phyloP scores from a whole-genome alignment of 768 basidiomycete genomes.

The Agrocybe praecox region DNA sequence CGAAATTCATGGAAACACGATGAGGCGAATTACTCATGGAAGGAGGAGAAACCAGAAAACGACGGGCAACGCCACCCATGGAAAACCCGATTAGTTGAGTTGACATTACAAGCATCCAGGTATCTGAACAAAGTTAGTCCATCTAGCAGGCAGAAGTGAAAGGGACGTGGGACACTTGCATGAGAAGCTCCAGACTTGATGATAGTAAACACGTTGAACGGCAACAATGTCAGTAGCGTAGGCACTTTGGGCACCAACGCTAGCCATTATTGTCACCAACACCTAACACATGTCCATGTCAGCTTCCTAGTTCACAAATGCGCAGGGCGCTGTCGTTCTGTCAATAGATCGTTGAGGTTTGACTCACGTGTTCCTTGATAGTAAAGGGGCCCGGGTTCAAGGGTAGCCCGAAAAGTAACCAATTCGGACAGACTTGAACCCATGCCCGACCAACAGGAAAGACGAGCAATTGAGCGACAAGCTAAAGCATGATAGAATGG shows the following conservation, averaged over 20 bases:
- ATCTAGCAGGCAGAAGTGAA: neutral
- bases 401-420: conserved; percentile 56
- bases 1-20: neutral
- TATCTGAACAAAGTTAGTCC: conserved; percentile 33
- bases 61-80: conserved; percentile 57
- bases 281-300: conserved; percentile 35
- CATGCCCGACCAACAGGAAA: conserved; percentile 71
- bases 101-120: conserved; percentile 68
- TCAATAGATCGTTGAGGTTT: conserved; percentile 3
- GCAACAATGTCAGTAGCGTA: conserved; percentile 75
- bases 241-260: conserved; percentile 55
- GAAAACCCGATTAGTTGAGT: conserved; percentile 70
- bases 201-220: conserved; percentile 72
- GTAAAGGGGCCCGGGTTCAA: conserved; percentile 77
- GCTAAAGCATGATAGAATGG: conserved; percentile 27
- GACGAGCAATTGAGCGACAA: conserved; percentile 72
- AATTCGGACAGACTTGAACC: conserved; percentile 59
- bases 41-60: conserved; percentile 66
- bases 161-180: conserved; percentile 25
- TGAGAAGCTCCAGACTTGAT: conserved; percentile 54
- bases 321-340: conserved; percentile 1
- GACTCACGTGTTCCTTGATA: conserved; percentile 63
- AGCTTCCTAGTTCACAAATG: conserved; percentile 5
- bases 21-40: conserved; percentile 53
- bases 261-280: conserved; percentile 67